A percentile compares a stretch with the other conserved stretches of the same genome.
These are phyloP conservation scores for Mrakia blollopis DNA, from an alignment of 768 basidiomycete genomes.

Conservation along the genomic window DNA sequence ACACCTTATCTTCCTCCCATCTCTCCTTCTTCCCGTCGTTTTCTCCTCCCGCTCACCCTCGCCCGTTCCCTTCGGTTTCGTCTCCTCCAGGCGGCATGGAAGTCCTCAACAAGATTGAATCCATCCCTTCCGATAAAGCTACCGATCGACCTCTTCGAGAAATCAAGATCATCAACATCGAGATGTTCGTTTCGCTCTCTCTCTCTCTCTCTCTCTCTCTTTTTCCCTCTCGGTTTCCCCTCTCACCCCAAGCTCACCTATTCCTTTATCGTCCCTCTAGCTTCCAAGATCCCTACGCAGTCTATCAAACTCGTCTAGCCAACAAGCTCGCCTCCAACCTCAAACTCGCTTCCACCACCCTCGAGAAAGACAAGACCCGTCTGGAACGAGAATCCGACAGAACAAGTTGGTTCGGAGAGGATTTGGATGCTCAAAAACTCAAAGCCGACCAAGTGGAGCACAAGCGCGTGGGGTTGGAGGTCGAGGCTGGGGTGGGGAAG, in stretches of 20 bases:
- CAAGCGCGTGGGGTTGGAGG: constrained; percentile 31
- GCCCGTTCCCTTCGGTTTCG: background rate
- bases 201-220: background rate
- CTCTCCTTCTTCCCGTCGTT: background rate
- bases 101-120: constrained; percentile 76
- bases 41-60: background rate
- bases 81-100: constrained; percentile 68
- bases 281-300: constrained; percentile 91
- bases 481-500: constrained; percentile 66
- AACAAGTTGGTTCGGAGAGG: constrained; percentile 59
- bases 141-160: constrained; percentile 82
- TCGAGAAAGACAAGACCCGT: constrained; percentile 33
- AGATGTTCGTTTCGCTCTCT: constrained; percentile 61
- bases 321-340: constrained; percentile 61
- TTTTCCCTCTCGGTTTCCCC: background rate
- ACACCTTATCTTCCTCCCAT: too few species aligned
- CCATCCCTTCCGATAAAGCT: constrained; percentile 70
- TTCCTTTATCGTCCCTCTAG: constrained; percentile 47
- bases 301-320: constrained; percentile 75
- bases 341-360: constrained; percentile 43
- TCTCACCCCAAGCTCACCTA: too few species aligned
- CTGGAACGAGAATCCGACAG: constrained; percentile 47
- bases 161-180: constrained; percentile 75
- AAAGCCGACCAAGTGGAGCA: constrained; percentile 35
- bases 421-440: constrained; percentile 54